Evolutionary conservation across 345 rosid genomes (phyloP).

Genomic region (Salix purpurea): DNA sequence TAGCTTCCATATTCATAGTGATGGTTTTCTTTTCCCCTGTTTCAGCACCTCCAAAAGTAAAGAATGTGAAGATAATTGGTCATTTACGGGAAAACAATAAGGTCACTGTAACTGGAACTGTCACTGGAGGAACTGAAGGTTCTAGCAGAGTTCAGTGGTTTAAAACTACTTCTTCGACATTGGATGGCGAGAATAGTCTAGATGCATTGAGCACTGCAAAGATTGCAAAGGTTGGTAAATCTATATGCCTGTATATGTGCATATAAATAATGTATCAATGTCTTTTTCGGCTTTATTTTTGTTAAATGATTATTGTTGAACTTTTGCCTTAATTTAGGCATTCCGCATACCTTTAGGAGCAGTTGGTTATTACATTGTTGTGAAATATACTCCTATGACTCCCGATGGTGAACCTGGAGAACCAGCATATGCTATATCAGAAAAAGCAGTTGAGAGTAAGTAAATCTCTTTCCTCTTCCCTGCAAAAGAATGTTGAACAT

Average conservation of each 20-base stretch:
- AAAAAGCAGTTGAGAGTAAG: constrained; percentile 77
- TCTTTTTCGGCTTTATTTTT: neutral
- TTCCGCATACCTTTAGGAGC: constrained; percentile 94
- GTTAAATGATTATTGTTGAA: constrained; percentile 18
- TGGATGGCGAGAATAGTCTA: constrained; percentile 59
- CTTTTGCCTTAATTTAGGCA: constrained; percentile 50
- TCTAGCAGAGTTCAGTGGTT: constrained; percentile 98
- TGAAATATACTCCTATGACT: constrained; percentile 86
- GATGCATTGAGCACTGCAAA: constrained; percentile 82
- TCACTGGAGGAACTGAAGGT: constrained; percentile 89
- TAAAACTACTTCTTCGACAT: constrained; percentile 50
- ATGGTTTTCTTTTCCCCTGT: constrained; percentile 11
- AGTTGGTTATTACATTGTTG: constrained; percentile 74
- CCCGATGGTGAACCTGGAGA: constrained; percentile 84
- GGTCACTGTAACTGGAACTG: constrained; percentile 70
- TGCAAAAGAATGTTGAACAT: neutral
- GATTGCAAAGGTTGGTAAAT: constrained; percentile 68
- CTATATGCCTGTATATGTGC: neutral
- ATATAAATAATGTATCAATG: constrained; percentile 1
- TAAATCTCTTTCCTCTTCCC: constrained; percentile 6
- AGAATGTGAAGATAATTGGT: constrained; percentile 78
- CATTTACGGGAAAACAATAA: constrained; percentile 84
- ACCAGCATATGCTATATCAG: constrained; percentile 70
- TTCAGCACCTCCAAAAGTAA: constrained; percentile 93
- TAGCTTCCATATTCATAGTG: neutral